Evolutionary conservation across 2,329 filamentous ascomycete species (phyloP), one percentile per base, ranked within the genome.

Genomic region (Neonectria sp.): DNA sequence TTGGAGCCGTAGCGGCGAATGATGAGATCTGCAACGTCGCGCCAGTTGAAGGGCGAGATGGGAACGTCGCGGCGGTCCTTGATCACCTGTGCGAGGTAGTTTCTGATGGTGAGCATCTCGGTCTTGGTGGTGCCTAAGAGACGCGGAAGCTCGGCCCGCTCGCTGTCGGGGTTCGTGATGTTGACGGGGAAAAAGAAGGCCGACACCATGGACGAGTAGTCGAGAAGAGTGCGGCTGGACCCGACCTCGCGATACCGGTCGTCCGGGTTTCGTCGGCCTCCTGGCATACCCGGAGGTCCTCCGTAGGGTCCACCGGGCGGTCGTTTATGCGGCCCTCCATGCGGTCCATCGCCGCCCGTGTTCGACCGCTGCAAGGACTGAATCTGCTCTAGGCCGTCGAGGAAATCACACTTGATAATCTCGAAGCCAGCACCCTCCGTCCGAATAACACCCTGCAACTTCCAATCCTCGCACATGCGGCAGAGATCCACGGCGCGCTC

Each of bases 381-480:
- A 1, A 81, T 45, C 24, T 79, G 69, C 40, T 77, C 74, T 13
- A 85, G 72, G 0, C 80, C 81, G 6, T 80, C 68, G 3, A 74
- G 68, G 55, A 92, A 91, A 46, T 88, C 79, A 73, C 89, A 92
- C 17, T 90, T 79, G 60, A 91, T 90, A 61, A 91, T 83, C 75
- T 92, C 90, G 65, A 91, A 91, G 0, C 90, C 90, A 8, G 84
- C 45, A 37, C 53, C 84, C 72, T 92, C 90, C 84, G 90, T 90
- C 12, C 89, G 84, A 2, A 92, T 75, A 21, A 91, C 81, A 0
- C 87, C 88, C 65, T 91, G 85, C 17, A 53, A 25, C 11, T 53
- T 11, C 63, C 63, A 65, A 4, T 60, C 63, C 25, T 21, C 35
- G 21, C 57, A 60, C 37, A 65, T 35, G 21, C n/a, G 33, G 45